Conservation (phyloP, 2,329 filamentous ascomycete genomes). For the Colletotrichum godetiae region DNA sequence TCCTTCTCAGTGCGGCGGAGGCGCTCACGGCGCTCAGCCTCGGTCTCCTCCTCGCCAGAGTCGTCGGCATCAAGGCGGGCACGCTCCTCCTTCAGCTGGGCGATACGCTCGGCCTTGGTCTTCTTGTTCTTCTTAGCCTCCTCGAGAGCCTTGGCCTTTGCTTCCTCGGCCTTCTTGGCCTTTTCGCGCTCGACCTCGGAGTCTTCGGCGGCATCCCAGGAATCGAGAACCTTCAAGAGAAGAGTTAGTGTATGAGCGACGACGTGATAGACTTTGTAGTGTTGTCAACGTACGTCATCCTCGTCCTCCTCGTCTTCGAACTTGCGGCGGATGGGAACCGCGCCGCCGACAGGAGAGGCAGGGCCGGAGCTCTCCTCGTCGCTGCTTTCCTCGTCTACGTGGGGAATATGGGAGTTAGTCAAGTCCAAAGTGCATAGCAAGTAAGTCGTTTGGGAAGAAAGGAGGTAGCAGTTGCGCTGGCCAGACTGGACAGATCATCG, state of each 20-base stretch:
- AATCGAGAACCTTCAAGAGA: slow-evolving; percentile 81
- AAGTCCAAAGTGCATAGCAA: background rate
- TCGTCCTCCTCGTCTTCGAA: slow-evolving; percentile 94
- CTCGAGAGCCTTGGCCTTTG: slow-evolving; percentile 89
- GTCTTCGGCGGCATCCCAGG: slow-evolving; percentile 97
- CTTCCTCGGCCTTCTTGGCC: slow-evolving; percentile 85
- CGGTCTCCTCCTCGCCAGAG: slow-evolving; percentile 72
- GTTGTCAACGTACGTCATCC: slow-evolving; percentile 73
- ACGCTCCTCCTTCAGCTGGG: slow-evolving; percentile 77
- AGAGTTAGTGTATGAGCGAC: slow-evolving; percentile 14
- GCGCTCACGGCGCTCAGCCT: slow-evolving; percentile 78
- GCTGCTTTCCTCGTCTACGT: slow-evolving; percentile 52
- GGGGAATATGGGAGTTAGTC: slow-evolving; percentile 13
- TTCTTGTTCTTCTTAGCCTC: slow-evolving; percentile 93
- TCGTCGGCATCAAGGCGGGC: slow-evolving; percentile 58
- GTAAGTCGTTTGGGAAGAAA: background rate
- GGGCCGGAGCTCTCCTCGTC: slow-evolving; percentile 49
- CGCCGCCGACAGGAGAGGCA: slow-evolving; percentile 48
- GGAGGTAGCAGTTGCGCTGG: background rate
- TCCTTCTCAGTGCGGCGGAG: slow-evolving; percentile 86
- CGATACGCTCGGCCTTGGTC: slow-evolving; percentile 85
- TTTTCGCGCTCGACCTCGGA: slow-evolving; percentile 98
- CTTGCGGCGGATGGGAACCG: slow-evolving; percentile 59
- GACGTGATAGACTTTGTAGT: slow-evolving; percentile 16
- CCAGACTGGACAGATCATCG: slow-evolving; percentile 16